Evolutionary conservation across 345 rosid species (phyloP), one percentile per base, ranked within the genome.

Genomic region (Rubroshorea leprosula): DNA sequence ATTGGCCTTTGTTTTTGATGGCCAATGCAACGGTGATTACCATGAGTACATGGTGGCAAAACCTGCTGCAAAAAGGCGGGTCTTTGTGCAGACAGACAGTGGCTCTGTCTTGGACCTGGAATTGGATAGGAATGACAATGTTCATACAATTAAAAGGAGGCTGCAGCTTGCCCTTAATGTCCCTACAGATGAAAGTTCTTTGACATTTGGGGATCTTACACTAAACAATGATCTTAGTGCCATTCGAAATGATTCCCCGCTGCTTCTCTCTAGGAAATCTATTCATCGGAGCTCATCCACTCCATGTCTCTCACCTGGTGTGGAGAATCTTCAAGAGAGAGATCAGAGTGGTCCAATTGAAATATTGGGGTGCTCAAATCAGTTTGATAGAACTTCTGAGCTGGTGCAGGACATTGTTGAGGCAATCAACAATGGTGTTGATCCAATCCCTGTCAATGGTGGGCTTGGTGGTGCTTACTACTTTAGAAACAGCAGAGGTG

Each of bases 381-480:
- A 74, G 55, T 83, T 80, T 61, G 68, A 63, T 4, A 68, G 69
- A 52, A 71, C 78, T 4, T 80, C 80, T 23, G 75, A 69, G 4
- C 39, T 84, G 80, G 83, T 85, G 41, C 83, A 80, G 67, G 93
- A 90, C 23, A 74, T 78, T 72, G 83, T 80, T 15, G 82, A 83
- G 82, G 99, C 90, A 21, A 84, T 94, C 62, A 84, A 87, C 80
- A 63, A 67, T 48, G 96, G 99, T 51, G 84, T 94, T 53, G 95
- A 90, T 39, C 99, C 97, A 0, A 25, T 87, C 51, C 83, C 81
- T 53, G 90, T 85, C 54, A 80, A 63, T 22, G 58, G 97, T 44
- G 99, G 99, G 48, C 92, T 94, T 21, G 99, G 99, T 54, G 99
- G 99, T 5, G 97, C 97, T 0, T 94, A 94, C 71, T 85, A 85